Percentiles rank a stretch among this genome's conserved stretches.
Evolutionary conservation across 176 grass and related monocot species (phyloP).

Genomic region (Cymbopogon citratus): DNA sequence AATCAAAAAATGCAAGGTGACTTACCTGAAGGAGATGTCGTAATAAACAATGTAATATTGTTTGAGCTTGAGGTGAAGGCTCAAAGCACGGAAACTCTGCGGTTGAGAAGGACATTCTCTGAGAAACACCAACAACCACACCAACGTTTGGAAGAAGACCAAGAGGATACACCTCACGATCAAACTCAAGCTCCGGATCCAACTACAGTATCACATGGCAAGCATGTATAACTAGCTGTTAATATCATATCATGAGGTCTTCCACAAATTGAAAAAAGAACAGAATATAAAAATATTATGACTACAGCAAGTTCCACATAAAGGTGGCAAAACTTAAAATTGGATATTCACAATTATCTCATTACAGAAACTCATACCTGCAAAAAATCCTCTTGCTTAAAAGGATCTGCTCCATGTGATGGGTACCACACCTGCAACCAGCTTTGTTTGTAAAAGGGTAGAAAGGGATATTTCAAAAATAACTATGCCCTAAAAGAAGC

Average conservation of each 20-base stretch:
- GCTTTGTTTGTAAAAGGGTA: constrained; percentile 13
- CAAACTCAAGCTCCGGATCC: constrained; percentile 98
- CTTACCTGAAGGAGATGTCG: constrained; percentile 94
- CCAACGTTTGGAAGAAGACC: constrained; percentile 96
- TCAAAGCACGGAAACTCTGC: constrained; percentile 97
- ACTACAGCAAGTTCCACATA: constrained; percentile 5
- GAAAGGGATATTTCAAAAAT: background rate
- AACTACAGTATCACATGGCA: constrained; percentile 63
- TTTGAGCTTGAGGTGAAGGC: constrained; percentile 93
- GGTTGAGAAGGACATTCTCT: constrained; percentile 93
- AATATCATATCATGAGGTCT: background rate
- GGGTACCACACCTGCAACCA: constrained; percentile 95
- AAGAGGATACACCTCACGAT: constrained; percentile 94
- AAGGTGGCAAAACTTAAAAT: constrained; percentile 18
- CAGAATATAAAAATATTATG: background rate
- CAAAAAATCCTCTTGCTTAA: constrained; percentile 94
- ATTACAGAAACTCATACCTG: constrained; percentile 55
- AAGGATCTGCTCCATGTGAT: constrained; percentile 76
- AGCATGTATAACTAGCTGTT: background rate
- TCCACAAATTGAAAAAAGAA: constrained; percentile 2
- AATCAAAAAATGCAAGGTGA: background rate
- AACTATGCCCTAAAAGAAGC: background rate
- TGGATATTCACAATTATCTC: background rate
- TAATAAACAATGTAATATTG: constrained; percentile 95
- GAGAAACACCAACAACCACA: constrained; percentile 91